Percentiles rank a stretch among this genome's conserved stretches.
These are phyloP conservation scores for Ceratobasidium sp. DNA, from an alignment of 1,284 basidiomycete genomes.

Conservation along the genomic window DNA sequence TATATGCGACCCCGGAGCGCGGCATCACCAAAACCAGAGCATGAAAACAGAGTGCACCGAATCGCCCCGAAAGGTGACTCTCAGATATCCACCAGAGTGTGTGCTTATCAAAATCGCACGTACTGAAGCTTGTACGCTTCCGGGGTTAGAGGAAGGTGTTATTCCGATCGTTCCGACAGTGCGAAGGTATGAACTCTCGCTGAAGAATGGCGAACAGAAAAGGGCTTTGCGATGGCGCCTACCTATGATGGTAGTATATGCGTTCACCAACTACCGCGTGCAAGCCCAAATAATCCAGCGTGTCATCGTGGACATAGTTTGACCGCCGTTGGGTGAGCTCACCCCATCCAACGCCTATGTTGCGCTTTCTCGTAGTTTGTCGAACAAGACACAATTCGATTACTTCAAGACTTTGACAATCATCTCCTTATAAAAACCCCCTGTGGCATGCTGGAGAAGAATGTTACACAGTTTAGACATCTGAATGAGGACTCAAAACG, in stretches of 20 bases:
- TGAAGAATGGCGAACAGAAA: slow-evolving; percentile 1
- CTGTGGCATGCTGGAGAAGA: neutral
- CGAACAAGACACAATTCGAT: slow-evolving; percentile 54
- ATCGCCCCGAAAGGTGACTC: neutral
- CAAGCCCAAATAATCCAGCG: slow-evolving; percentile 56
- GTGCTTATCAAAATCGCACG: slow-evolving; percentile 57
- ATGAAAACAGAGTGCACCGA: too few species aligned
- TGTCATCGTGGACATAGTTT: slow-evolving; percentile 56
- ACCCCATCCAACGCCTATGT: slow-evolving; percentile 57
- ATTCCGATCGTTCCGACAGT: slow-evolving; percentile 53
- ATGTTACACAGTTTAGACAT: neutral
- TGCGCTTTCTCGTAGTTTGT: slow-evolving; percentile 56
- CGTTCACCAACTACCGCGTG: slow-evolving; percentile 57
- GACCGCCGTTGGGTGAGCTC: slow-evolving; percentile 53
- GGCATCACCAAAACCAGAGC: too few species aligned
- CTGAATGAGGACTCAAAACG: neutral
- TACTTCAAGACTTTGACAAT: slow-evolving; percentile 54
- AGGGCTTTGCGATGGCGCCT: slow-evolving; percentile 51
- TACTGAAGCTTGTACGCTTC: slow-evolving; percentile 52
- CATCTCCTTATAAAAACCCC: neutral
- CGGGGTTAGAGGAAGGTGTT: slow-evolving; percentile 53
- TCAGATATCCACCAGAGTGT: slow-evolving; percentile 57
- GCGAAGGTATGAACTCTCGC: slow-evolving; percentile 46
- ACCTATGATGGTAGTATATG: slow-evolving; percentile 56
- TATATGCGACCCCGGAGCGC: too few species aligned